A percentile compares a stretch with the other conserved stretches of the same genome.
Conservation (phyloP, 257 asterid genomes). For the Nicotiana noctiflora region DNA sequence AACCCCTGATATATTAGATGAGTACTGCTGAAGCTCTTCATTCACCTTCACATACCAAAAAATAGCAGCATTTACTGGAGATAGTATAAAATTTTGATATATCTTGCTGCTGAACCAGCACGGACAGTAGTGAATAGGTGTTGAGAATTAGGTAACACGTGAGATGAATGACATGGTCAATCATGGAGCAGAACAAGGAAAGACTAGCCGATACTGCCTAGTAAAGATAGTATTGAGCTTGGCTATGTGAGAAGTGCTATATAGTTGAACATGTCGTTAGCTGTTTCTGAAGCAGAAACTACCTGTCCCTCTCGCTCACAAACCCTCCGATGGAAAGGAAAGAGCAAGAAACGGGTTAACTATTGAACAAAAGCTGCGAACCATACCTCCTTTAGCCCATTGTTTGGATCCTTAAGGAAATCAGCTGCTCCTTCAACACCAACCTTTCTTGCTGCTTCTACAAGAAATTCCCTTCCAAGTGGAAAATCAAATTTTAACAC, state of each 20-base stretch:
- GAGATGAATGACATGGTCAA: not conserved
- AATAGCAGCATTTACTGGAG: not conserved
- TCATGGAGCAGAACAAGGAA: not conserved
- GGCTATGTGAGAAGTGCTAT: not conserved
- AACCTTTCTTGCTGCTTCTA: slow-evolving; percentile 63
- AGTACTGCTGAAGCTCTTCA: slow-evolving; percentile 46
- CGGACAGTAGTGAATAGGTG: too few relatives aligned
- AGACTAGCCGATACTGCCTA: not conserved
- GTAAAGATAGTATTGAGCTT: not conserved
- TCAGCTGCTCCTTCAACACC: slow-evolving; percentile 91
- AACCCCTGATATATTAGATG: slow-evolving; percentile 53
- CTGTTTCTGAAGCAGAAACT: not conserved
- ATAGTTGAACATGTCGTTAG: not conserved
- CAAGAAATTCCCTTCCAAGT: slow-evolving; percentile 55
- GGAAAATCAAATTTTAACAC: slow-evolving; percentile 7
- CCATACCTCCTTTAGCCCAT: slow-evolving; percentile 75
- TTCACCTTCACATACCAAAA: slow-evolving; percentile 34
- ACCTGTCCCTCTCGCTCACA: not conserved
- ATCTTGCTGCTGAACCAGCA: not conserved
- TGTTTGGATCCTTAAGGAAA: slow-evolving; percentile 78
- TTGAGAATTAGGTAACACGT: not conserved
- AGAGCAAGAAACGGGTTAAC: not conserved
- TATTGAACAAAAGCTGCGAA: not conserved
- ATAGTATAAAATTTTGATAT: not conserved
- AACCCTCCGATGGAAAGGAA: not conserved